Conservation (phyloP, 371 early-diverging fungal genomes). For the Mucor indicus region DNA sequence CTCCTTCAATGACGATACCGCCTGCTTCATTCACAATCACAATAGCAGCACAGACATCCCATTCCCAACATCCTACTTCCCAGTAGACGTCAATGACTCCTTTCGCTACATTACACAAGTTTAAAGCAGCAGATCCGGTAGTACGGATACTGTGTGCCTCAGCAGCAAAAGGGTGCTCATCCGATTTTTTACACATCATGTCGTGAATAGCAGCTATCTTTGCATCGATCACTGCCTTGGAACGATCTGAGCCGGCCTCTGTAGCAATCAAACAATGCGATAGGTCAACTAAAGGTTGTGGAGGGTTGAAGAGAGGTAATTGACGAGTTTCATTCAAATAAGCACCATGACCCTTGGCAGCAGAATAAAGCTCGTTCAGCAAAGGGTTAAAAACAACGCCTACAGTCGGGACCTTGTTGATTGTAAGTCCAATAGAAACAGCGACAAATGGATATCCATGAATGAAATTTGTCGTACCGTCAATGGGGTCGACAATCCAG, state of each 20-base stretch:
- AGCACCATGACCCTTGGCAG: constrained; percentile 66
- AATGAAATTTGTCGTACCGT: constrained; percentile 91
- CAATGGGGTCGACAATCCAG: constrained; percentile 92
- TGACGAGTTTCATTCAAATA: constrained; percentile 55
- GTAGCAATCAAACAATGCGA: constrained; percentile 72
- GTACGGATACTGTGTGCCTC: constrained; percentile 75
- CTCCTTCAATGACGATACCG: constrained; percentile 66
- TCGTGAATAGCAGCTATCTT: constrained; percentile 68
- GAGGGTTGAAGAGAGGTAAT: constrained; percentile 58
- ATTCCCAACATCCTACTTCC: constrained; percentile 86
- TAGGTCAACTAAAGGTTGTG: constrained; percentile 60
- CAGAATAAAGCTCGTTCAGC: constrained; percentile 75
- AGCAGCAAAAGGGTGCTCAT: constrained; percentile 33
- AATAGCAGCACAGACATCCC: constrained; percentile 81
- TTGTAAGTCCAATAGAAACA: constrained; percentile 80
- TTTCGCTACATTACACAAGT: constrained; percentile 78
- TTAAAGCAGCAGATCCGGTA: constrained; percentile 80
- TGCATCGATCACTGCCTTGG: constrained; percentile 53
- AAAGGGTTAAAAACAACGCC: constrained; percentile 94
- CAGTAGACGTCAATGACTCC: constrained; percentile 87
- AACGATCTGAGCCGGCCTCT: constrained; percentile 83
- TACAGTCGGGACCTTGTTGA: constrained; percentile 71
- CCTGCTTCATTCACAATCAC: constrained; percentile 74
- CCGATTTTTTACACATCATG: constrained; percentile 23
- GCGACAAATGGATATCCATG: constrained; percentile 87